These are phyloP conservation scores for Blastocrithidia nonstop DNA, from an alignment of 208 protist species.

Conservation along the genomic window DNA sequence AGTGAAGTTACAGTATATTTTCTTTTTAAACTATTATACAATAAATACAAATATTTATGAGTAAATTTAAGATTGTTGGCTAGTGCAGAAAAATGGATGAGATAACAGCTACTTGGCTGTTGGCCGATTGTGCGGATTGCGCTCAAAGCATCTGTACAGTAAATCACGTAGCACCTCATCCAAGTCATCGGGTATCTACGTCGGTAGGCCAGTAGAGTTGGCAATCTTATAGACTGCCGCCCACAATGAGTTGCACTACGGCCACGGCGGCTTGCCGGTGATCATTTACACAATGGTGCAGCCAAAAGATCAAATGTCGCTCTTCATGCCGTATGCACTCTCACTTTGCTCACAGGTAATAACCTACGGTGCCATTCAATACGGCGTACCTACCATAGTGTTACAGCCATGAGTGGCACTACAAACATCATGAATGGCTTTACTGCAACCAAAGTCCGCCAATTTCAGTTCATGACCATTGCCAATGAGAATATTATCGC, in stretches of 20 bases:
- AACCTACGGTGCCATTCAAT: constrained; percentile 88
- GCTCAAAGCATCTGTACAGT: constrained; percentile 63
- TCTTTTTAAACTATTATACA: neutral
- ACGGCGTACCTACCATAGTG: constrained; percentile 81
- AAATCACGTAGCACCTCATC: constrained; percentile 63
- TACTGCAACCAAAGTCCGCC: constrained; percentile 87
- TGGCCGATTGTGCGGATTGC: constrained; percentile 52
- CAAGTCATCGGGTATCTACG: constrained; percentile 59
- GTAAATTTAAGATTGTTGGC: neutral
- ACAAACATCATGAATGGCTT: constrained; percentile 69
- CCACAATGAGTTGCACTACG: constrained; percentile 80
- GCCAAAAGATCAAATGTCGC: constrained; percentile 89
- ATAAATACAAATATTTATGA: neutral
- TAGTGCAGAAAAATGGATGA: constrained; percentile 48
- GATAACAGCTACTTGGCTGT: constrained; percentile 42
- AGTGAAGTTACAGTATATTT: neutral
- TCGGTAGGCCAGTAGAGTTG: constrained; percentile 70
- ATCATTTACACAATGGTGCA: constrained; percentile 91
- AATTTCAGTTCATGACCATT: constrained; percentile 79
- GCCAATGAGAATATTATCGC: constrained; percentile 81
- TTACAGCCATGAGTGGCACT: constrained; percentile 57
- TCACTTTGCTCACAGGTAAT: constrained; percentile 79
- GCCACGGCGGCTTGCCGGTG: constrained; percentile 82
- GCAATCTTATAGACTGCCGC: constrained; percentile 79
- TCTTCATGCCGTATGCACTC: constrained; percentile 83